Evolutionary conservation across 768 basidiomycete species (phyloP), one percentile per base, ranked within the genome.

Genomic region (Amyloporia xantha): DNA sequence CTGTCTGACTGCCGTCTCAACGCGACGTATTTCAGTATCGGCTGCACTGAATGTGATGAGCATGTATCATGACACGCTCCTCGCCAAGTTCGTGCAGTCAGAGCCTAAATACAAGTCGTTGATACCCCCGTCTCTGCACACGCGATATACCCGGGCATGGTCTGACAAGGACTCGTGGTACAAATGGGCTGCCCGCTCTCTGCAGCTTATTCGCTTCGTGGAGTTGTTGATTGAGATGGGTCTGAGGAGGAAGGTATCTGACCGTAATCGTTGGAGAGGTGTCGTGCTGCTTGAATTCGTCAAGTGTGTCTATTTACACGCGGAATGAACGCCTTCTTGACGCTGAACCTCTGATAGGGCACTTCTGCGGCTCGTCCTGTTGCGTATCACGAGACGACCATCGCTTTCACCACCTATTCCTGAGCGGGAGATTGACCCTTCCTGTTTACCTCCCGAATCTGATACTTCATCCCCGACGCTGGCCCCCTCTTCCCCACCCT

Each of bases 21-120:
- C 38, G 48, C 50, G 10, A 27, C 35, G 19, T 28, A 23, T 47
- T 36, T 24, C 63, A 97, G 93, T 98, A 46, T 89, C 91, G 35
- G 80, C 95, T n/a, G 67, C 81, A 26, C 73, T 96, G 60, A 93
- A 92, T 67, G 71, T 91, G 37, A 77, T 90, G 62, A 90, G 89
- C 72, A 76, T 93, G 75, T 97, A 97, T 64, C 95, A 98, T 65
- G 95, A 98, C 66, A 87, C 91, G 4, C 69, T 98, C n/a, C 79
- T 98, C 37, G 70, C 80, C 3, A 80, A 73, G 62, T 73, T 86
- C 41, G 69, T 81, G 24, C 77, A 77, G 58, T 74, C 63, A 44
- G 75, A 86, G 59, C 79, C 84, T 42, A 84, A 79, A 57, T 80
- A 83, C 67, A 81, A 74, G 44, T 84, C 88, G 36, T 77, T 91